Evolutionary conservation across 192 early-diverging fungal species (phyloP), one percentile per base, ranked within the genome.

Genomic region (Backusella luteola): DNA sequence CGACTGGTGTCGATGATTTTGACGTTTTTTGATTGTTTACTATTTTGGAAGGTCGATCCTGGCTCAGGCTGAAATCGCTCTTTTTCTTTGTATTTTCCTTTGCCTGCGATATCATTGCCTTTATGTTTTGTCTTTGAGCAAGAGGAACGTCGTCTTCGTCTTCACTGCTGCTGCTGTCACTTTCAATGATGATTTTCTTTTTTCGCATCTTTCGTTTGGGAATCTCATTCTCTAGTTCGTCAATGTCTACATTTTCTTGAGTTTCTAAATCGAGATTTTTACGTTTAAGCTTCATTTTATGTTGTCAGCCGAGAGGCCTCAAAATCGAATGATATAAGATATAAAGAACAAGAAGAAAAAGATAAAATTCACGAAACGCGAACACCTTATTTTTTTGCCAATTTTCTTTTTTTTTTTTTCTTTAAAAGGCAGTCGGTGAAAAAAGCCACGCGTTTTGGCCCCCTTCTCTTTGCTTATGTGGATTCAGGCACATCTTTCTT

Each of bases 141-240:
- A 71, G 42, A 29, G 70, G 70, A 44, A 71, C 34, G 42, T 71
- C 70, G 42, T 71, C 70, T 44, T 71, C 69, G 26, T 71, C 70
- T 17, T 71, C 39, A 34, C 44, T 49, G 3, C 8, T 23, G 17
- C 70, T 71, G 21, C 67, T 68, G 67, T 68, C 67, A 35, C 35
- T 36, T 68, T 68, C 67, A 68, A 68, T 68, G 15, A 68, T 68
- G 9, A 4, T 29, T 63, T 14, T 63, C 26, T 29, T 29, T 63
- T 11, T 63, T 63, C 26, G 21, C 9, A 63, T 26, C 12, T 63
- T 63, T 63, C 56, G 2, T 29, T 63, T 63, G 8, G 56, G 56
- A 9, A 14, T 29, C 29, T 63, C 56, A 63, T 63, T 29, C 23
- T 63, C 56, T 12, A 63, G 12, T 14, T 63, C 56, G 56, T 63